Base-by-base conservation (phyloP, 352 stramenopile species). In the Phytopythium litorale region DNA sequence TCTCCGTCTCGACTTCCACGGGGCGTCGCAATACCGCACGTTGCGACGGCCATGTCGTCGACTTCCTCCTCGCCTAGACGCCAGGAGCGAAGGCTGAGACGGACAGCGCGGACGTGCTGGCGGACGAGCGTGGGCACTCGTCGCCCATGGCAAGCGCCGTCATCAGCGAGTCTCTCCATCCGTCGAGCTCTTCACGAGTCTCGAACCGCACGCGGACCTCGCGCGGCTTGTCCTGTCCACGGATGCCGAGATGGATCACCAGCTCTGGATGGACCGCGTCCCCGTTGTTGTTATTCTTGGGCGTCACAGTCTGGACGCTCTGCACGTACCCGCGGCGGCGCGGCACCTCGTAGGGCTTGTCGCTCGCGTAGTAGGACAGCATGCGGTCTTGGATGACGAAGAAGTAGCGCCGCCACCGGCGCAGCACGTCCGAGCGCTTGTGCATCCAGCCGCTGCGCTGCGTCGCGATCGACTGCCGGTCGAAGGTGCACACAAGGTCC, bases 341-440 rank as follows among this genome's bases (percentile, higher is more conserved):
- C 8, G 82, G 82, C 54, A 92, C 82, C 11, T 84, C 80, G 58
- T 92, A 88, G n/a, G 82, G 74, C 70, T 85, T 87, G 63, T 92
- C 80, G 33, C 65, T 87, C 18, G 80, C 68, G 63, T 92, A 90
- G 63, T 90, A 92, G 57, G 76, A 84, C 35, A 92, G 42, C 78
- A 88, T 90, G 5, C 76, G 73, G 32, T 75, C 82, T 60, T 92
- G 80, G 5, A 90, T 54, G 25, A 92, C 82, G 64, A 89, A 92
- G 48, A 90, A 92, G 63, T 90, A 88, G 16, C 73, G 68, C 43
- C 81, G 78, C 82, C 79, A 91, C 38, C 82, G 70, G 35, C 73
- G 68, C 12, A 87, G 61, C 23, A 88, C 76, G 54, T 83, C 81
- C 23, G 58, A 85, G 9, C 72, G 78, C 61, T 88, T 90, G 66